Evolutionary conservation across 768 basidiomycete species (phyloP), one percentile per base, ranked within the genome.

Genomic region (Rubroboletus pulcherrimus): DNA sequence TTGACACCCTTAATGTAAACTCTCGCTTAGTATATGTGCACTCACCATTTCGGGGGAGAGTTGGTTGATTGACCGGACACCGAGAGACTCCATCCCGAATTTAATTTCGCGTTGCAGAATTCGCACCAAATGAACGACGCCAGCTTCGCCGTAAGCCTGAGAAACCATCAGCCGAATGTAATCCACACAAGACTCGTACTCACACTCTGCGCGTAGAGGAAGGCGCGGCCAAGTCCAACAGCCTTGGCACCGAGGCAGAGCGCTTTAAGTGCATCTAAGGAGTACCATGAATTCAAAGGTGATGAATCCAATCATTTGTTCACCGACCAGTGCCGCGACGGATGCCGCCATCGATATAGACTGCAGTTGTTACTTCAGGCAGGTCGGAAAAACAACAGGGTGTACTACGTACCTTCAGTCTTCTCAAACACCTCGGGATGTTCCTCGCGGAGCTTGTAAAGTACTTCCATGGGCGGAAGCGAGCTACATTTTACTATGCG

Each of bases 151-250:
- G 58, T 91, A 91, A 12, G 87, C 88, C 89, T 91, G 41, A 24
- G 15, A 26, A 15, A 30, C 24, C 2, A 31, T 69, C 17, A 60
- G 51, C 31, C 12, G n/a, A 42, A 59, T 17, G 35, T 21, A 41
- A 31, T 35, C n/a, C 10, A 15, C 9, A 44, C n/a, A 50, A 31
- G 6, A 41, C 24, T 26, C 35, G 10, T 12, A 66, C 81, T 65
- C 71, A 90, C 89, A 63, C 88, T 88, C 72, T 91, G 87, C 2
- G 88, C 92, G 64, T 89, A 96, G 11, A 97, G 77, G 77, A 94
- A 91, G 14, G 89, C 79, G 14, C 94, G 78, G 2, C 94, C 94
- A 33, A 97, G 73, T 5, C 94, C 93, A 17, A 94, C 91, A 8
- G 87, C 91, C 58, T 73, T 86, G 4, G 94, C 94, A 10, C 94